Evolutionary conservation across 208 protist species (phyloP).

Genomic region (Porcisia hertigi): DNA sequence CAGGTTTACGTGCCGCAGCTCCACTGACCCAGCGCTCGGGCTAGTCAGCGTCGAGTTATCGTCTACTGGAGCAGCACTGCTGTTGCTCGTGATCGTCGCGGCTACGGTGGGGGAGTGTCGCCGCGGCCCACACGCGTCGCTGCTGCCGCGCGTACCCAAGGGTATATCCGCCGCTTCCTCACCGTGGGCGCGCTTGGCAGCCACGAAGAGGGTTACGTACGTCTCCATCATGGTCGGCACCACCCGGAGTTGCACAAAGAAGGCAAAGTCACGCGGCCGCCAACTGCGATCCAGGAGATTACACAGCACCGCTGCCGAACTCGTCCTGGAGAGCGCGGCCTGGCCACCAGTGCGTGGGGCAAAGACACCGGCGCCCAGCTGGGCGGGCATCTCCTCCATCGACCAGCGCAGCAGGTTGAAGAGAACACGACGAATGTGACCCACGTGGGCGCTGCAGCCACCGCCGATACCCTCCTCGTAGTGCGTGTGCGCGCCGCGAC

Average conservation of each 20-base stretch:
- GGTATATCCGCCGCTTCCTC: neutral
- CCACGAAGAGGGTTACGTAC: conserved; percentile 65
- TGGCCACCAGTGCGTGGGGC: no score
- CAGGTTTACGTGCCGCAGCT: conserved; percentile 26
- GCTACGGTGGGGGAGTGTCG: neutral
- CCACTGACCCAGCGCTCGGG: conserved; percentile 3
- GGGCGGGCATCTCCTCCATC: conserved; percentile 5
- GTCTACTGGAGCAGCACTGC: neutral
- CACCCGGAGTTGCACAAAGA: conserved; percentile 45
- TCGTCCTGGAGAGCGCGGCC: conserved; percentile 11
- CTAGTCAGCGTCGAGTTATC: no score
- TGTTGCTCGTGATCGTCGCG: neutral
- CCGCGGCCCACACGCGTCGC: neutral
- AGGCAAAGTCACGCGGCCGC: conserved; percentile 61
- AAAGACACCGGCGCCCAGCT: neutral
- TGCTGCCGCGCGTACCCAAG: neutral
- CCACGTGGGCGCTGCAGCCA: conserved; percentile 7
- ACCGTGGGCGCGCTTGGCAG: neutral
- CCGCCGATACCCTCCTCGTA: conserved; percentile 35
- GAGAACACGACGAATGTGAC: conserved; percentile 14
- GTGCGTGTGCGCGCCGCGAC: conserved; percentile 24
- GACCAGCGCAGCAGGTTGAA: conserved; percentile 28
- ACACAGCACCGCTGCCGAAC: conserved; percentile 49
- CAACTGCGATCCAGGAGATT: conserved; percentile 62
- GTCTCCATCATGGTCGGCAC: conserved; percentile 48